Percentiles rank a stretch among this genome's conserved stretches.
phyloP scores from a whole-genome alignment of 2,329 filamentous ascomycete genomes.

The Ophiostoma himal-ulmi region DNA sequence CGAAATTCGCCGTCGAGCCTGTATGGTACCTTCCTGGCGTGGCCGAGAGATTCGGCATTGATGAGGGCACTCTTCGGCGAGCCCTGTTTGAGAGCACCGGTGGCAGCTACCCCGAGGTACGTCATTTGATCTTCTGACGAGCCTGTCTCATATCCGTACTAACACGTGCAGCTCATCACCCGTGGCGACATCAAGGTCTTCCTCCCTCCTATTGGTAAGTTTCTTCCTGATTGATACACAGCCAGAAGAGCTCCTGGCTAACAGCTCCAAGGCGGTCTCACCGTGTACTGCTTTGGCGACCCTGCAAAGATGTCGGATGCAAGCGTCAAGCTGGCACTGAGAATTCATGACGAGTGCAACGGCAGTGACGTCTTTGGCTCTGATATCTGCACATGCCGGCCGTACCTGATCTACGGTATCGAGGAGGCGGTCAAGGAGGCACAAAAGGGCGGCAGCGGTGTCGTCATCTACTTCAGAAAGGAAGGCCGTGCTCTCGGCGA shows the following conservation, averaged over 20 bases:
- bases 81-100: conserved; percentile 93
- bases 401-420: conserved; percentile 94
- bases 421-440: conserved; percentile 97
- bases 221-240: neutral
- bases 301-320: conserved; percentile 90
- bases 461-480: conserved; percentile 98
- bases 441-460: conserved; percentile 85
- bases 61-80: conserved; percentile 79
- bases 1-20: conserved; percentile 94
- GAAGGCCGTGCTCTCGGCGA: conserved; percentile 92
- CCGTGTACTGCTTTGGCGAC: conserved; percentile 95
- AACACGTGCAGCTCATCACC: conserved; percentile 63
- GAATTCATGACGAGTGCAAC: conserved; percentile 81
- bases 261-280: conserved; percentile 61
- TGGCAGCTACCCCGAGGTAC: conserved; percentile 82
- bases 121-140: neutral
- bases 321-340: conserved; percentile 70
- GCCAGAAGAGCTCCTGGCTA: neutral
- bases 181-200: conserved; percentile 92
- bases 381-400: conserved; percentile 94
- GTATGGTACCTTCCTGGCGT: conserved; percentile 85
- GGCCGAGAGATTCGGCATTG: conserved; percentile 87
- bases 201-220: conserved; percentile 76
- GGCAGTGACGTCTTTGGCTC: conserved; percentile 96
- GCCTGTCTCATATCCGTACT: neutral